Base-by-base conservation (phyloP, 2,329 filamentous ascomycete genomes). In the Ophiostoma perfectum region DNA sequence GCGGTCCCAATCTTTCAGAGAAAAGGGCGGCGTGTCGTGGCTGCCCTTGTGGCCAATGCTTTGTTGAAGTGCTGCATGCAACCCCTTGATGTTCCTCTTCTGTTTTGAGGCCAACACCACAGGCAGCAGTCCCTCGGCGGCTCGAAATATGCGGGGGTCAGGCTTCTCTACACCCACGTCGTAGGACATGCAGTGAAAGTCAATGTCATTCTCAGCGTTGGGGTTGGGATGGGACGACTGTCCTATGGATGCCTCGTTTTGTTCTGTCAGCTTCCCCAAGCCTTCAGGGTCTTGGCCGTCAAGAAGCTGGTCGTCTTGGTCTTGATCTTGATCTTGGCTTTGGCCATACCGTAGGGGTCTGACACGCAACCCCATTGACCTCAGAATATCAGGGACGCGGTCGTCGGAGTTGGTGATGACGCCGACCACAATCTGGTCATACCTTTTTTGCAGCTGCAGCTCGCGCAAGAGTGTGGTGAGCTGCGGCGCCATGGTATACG, bases 321-420 rank as follows among this genome's bases (percentile, higher is more conserved):
- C 27, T 27, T 18, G n/a, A 16, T 62, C 14, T 27, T 9, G 36
- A n/a, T 49, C 36, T 27, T 4, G 11, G 18, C 16, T 14, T 16
- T 12, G 6, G 39, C 14, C 38, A 49, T 75, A 76, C 9, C 77
- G 76, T 45, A 77, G 55, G 0, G 79, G 77, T 66, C 78, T 79
- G 2, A 88, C 78, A 2, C 74, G 75, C 41, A 89, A 72, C 0
- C 83, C 84, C 4, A 88, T 76, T 0, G 84, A 84, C 0, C 79
- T 75, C 4, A 89, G 75, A 36, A 89, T 80, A 39, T 75, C 75
- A 0, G 82, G 80, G 0, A 88, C 83, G n/a, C 86, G 79, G 73
- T 85, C 81, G 72, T 90, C 87, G 0, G 86, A 88, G 74, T 89
- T 89, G 11, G 86, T 86, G 66, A 89, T 80, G 5, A 89, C 78